A percentile compares a stretch with the other conserved stretches of the same genome.
phyloP scores from a whole-genome alignment of 2,329 filamentous ascomycete genomes.

The Penicillium sclerotiorum region DNA sequence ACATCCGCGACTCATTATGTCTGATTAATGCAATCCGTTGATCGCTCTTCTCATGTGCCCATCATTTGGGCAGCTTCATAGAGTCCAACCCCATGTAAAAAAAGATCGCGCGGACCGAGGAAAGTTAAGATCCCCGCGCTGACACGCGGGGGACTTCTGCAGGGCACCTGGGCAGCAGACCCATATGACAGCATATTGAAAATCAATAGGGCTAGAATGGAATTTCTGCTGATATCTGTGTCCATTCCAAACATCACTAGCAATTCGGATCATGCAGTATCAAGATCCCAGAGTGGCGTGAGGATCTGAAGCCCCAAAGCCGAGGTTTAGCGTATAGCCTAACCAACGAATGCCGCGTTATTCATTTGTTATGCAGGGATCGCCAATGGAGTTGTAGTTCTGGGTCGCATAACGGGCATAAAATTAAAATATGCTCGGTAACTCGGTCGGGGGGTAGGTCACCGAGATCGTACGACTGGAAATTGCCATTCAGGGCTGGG shows the following conservation, averaged over 20 bases:
- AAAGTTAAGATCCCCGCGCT: neutral
- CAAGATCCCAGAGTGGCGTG: conserved; percentile 7
- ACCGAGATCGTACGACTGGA: conserved; percentile 19
- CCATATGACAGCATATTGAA: neutral
- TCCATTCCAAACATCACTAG: neutral
- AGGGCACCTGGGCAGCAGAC: no score
- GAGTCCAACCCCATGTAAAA: neutral
- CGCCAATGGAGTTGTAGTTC: neutral
- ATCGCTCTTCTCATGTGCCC: neutral
- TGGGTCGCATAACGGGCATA: neutral
- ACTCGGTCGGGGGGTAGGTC: conserved; percentile 8
- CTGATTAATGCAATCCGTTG: neutral
- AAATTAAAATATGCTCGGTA: conserved; percentile 4
- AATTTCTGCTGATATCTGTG: neutral
- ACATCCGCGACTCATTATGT: no score
- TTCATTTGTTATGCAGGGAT: neutral
- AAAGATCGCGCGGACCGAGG: conserved; percentile 21
- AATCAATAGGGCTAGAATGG: neutral
- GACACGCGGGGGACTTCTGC: conserved; percentile 9
- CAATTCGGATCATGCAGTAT: neutral
- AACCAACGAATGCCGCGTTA: neutral
- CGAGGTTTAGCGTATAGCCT: conserved; percentile 14
- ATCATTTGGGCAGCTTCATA: neutral
- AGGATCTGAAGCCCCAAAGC: conserved; percentile 5
- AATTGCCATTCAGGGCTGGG: conserved; percentile 5